Base-by-base conservation (phyloP, 768 basidiomycete genomes). In the Suillus discolor region DNA sequence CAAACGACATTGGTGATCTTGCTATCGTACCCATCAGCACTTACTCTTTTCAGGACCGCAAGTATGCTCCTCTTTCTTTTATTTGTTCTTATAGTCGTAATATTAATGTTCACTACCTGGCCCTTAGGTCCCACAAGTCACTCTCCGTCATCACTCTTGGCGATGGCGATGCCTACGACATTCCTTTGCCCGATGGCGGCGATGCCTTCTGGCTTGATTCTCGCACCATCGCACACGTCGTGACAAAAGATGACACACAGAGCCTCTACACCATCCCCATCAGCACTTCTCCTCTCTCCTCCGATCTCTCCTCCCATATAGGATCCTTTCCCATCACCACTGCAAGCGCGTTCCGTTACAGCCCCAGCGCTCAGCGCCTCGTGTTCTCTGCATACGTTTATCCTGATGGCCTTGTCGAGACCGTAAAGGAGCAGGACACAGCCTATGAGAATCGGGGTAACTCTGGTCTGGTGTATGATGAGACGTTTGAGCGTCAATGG, bases 311-410 rank as follows among this genome's bases (percentile, higher is more conserved):
- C 39, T 73, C 86, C 3, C 77, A 86, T 31, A 80, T 92, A 54
- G 91, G 88, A 57, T 84, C 82, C 44, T 85, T 93, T 73, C 92
- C 92, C 11, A 87, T 89, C 53, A 84, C 85, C 63, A 84, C 85
- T 38, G 86, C 86, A 1, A 77, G 84, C 54, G 92, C 93, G 79
- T 94, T 94, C 80, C 86, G 84, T 62, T 91, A 86, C 73, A 84
- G 84, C 36, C 68, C 79, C 34, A 72, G 78, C n/a, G 79, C 84
- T 5, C 86, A 86, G 18, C 71, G 83, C 55, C 84, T 99, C 44
- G 88, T 94, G 7, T 98, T 99, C 80, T 92, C 94, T 0, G 93
- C 92, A 41, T 82, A 87, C 62, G 94, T 97, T 6, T 90, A 92
- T 73, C 77, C 85, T 2, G 92, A 96, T 66, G 90, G 89, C 2